These are phyloP conservation scores for Scutellaria minor DNA, from an alignment of 257 asterid species.

Conservation along the genomic window DNA sequence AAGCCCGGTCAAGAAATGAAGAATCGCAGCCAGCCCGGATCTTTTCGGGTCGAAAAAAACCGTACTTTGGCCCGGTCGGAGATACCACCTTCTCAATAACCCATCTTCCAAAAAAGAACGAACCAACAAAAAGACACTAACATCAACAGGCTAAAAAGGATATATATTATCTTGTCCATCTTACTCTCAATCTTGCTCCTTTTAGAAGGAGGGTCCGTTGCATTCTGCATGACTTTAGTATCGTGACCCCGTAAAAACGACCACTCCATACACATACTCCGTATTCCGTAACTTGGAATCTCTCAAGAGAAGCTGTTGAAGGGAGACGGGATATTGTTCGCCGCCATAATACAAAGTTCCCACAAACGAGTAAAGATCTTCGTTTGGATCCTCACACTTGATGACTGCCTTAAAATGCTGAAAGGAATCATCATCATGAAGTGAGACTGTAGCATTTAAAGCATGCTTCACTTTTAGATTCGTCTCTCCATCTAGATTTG, in stretches of 20 bases:
- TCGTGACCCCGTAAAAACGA: slow-evolving; percentile 91
- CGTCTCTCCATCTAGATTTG: slow-evolving; percentile 94
- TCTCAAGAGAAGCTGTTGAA: slow-evolving; percentile 82
- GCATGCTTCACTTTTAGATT: slow-evolving; percentile 96
- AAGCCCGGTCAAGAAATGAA: slow-evolving; percentile 91
- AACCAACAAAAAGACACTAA: slow-evolving; percentile 73
- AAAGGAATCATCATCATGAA: slow-evolving; percentile 57
- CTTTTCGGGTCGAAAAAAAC: slow-evolving; percentile 63
- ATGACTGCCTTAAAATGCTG: slow-evolving; percentile 67
- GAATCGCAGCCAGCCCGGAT: slow-evolving; percentile 66
- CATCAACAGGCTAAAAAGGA: slow-evolving; percentile 73
- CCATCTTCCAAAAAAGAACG: slow-evolving; percentile 76
- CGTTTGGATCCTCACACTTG: slow-evolving; percentile 95
- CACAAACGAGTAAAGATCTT: slow-evolving; percentile 83
- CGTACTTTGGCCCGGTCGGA: slow-evolving; percentile 65
- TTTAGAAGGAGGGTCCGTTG: slow-evolving; percentile 94
- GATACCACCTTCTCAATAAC: slow-evolving; percentile 83
- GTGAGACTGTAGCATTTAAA: slow-evolving; percentile 64
- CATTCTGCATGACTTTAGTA: slow-evolving; percentile 94
- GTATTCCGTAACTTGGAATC: slow-evolving; percentile 89
- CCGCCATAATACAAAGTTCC: slow-evolving; percentile 66
- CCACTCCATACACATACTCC: slow-evolving; percentile 77
- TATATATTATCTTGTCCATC: slow-evolving; percentile 87
- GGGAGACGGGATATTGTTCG: slow-evolving; percentile 69
- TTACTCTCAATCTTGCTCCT: slow-evolving; percentile 85